A percentile compares a stretch with the other conserved stretches of the same genome.
Evolutionary conservation across 148 eudicot genomes (phyloP).

Genomic region (Rhododendron ovatum): DNA sequence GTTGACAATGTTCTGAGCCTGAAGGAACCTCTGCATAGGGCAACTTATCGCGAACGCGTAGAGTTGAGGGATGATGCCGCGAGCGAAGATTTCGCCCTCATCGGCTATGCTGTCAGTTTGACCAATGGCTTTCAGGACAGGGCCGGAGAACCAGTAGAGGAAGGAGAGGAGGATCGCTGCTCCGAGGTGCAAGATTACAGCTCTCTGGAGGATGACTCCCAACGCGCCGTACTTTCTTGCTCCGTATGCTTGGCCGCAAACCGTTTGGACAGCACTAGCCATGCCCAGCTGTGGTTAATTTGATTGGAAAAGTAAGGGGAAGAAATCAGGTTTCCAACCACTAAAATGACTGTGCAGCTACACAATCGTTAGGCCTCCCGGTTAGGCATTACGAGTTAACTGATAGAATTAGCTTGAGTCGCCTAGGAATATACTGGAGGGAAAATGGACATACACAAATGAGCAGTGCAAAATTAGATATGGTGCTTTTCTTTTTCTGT

Average conservation of each 20-base stretch:
- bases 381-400: not conserved
- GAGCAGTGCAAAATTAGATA: not conserved
- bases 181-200: conserved; percentile 40
- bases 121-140: conserved; percentile 36
- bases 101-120: conserved; percentile 38
- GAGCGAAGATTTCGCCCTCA: conserved; percentile 43
- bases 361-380: not conserved
- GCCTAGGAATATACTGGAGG: not conserved
- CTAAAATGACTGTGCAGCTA: not conserved
- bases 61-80: conserved; percentile 45
- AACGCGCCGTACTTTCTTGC: conserved; percentile 40
- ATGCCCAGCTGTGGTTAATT: conserved; percentile 43
- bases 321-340: not conserved
- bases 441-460: not conserved
- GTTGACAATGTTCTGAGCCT: conserved; percentile 62
- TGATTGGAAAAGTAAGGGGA: not conserved
- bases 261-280: conserved; percentile 68
- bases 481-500: too few relatives aligned
- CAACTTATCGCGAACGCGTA: conserved; percentile 52
- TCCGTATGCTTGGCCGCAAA: conserved; percentile 61
- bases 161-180: conserved; percentile 44
- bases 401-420: not conserved
- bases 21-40: conserved; percentile 51
- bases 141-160: conserved; percentile 37
- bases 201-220: conserved; percentile 56